These are phyloP conservation scores for Mycena olivaceomarginata DNA, from an alignment of 768 basidiomycete species.

Conservation along the genomic window DNA sequence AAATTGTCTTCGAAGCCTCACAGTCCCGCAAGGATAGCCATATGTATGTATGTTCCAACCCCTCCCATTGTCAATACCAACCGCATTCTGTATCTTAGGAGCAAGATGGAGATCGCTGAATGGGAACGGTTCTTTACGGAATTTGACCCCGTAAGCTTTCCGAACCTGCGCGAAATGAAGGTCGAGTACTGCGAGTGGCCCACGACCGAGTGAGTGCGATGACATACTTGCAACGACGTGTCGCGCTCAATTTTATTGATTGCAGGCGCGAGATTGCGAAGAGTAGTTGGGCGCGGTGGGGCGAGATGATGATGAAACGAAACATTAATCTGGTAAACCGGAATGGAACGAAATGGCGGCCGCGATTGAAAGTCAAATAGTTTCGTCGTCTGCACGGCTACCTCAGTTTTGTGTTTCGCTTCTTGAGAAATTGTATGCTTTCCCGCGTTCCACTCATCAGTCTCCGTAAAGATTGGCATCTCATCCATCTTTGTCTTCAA, in stretches of 20 bases:
- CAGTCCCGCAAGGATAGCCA: not conserved
- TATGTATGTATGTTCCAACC: not conserved
- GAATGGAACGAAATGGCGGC: constrained; percentile 23
- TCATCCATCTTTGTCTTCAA: too few relatives aligned
- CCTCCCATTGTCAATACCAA: not conserved
- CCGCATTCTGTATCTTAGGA: not conserved
- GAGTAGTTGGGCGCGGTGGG: constrained; percentile 10
- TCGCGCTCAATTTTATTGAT: not conserved
- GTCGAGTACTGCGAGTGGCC: constrained; percentile 30
- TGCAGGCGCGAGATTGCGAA: constrained; percentile 19
- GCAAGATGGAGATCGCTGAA: not conserved
- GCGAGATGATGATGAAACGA: constrained; percentile 1
- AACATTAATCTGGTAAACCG: constrained; percentile 4
- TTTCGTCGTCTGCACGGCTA: too few relatives aligned
- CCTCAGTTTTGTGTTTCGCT: too few relatives aligned
- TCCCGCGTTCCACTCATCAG: too few relatives aligned
- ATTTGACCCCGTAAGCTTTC: not conserved
- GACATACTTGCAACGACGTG: not conserved
- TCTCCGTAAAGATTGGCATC: too few relatives aligned
- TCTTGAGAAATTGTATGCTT: too few relatives aligned
- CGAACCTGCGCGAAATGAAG: constrained; percentile 31
- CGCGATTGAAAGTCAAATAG: constrained; percentile 21
- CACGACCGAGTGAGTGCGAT: not conserved
- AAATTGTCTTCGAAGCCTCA: not conserved
- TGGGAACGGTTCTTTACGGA: constrained; percentile 25